A percentile compares a stretch with the other conserved stretches of the same genome.
Conservation (phyloP, 2,329 filamentous ascomycete species). For the Cercospora sesami region DNA sequence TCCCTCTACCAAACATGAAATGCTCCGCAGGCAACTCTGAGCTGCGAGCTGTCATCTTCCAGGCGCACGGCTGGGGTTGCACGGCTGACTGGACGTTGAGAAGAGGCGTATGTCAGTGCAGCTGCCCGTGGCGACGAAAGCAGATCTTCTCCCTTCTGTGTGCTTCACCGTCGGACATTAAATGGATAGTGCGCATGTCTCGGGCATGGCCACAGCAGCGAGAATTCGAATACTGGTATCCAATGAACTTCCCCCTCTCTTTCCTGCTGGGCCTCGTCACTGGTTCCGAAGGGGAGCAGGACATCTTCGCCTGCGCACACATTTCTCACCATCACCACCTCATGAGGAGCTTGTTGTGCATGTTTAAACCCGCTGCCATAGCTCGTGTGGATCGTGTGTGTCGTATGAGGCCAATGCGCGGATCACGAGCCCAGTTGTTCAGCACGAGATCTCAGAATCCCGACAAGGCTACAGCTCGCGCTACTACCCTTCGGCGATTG, state of each 20-base stretch:
- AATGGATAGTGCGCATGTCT: conserved; percentile 5
- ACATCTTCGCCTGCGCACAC: background rate
- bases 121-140: conserved; percentile 25
- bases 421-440: background rate
- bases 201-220: conserved; percentile 10
- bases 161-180: conserved; percentile 18
- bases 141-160: conserved; percentile 24
- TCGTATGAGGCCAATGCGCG: background rate
- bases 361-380: background rate
- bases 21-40: background rate
- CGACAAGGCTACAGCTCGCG: background rate
- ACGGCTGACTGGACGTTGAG: conserved; percentile 19
- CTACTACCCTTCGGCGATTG: background rate
- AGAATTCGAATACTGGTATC: conserved; percentile 27
- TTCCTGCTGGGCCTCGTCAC: background rate
- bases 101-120: conserved; percentile 35
- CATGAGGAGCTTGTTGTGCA: background rate
- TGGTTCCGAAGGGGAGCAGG: background rate
- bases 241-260: conserved; percentile 17
- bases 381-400: background rate
- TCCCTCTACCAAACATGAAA: background rate
- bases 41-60: conserved; percentile 11
- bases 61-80: conserved; percentile 19
- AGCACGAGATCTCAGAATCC: conserved; percentile 3
- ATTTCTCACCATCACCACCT: background rate